A percentile compares a stretch with the other conserved stretches of the same genome.
Evolutionary conservation across 805 yeast species (phyloP).

Genomic region (Wickerhamomyces bovis): DNA sequence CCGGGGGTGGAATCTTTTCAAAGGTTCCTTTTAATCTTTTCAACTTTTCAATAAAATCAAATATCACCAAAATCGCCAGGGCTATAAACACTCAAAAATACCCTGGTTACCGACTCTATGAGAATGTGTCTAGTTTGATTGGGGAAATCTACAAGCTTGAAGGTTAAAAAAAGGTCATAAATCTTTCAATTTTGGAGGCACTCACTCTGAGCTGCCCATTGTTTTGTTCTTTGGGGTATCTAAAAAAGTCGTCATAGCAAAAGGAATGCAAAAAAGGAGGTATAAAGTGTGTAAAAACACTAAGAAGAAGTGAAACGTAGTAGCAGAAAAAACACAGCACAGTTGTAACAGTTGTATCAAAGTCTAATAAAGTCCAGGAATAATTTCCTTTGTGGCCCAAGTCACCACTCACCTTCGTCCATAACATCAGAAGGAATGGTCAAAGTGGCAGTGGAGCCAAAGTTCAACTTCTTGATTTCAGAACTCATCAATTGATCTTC

Average conservation of each 20-base stretch:
- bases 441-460: conserved; percentile 12
- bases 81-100: background rate
- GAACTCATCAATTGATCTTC: conserved; percentile 20
- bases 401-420: conserved; percentile 7
- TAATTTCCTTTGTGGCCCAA: background rate
- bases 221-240: background rate
- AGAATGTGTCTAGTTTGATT: too few relatives aligned
- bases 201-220: background rate
- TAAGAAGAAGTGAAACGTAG: background rate
- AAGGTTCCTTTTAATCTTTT: too few relatives aligned
- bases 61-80: background rate
- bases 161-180: background rate
- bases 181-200: background rate
- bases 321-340: background rate
- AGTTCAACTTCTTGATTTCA: conserved; percentile 18
- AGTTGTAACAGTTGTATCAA: background rate
- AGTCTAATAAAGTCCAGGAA: too few relatives aligned
- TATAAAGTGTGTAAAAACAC: background rate
- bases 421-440: conserved; percentile 17
- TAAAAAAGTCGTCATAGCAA: background rate
- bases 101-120: too few relatives aligned
- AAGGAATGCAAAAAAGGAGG: background rate
- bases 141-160: too few relatives aligned
- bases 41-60: too few relatives aligned
- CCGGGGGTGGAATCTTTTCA: too few relatives aligned